A percentile compares a stretch with the other conserved stretches of the same genome.
phyloP scores from a whole-genome alignment of 805 yeast genomes.

The Kockiozyma suomiensis region DNA sequence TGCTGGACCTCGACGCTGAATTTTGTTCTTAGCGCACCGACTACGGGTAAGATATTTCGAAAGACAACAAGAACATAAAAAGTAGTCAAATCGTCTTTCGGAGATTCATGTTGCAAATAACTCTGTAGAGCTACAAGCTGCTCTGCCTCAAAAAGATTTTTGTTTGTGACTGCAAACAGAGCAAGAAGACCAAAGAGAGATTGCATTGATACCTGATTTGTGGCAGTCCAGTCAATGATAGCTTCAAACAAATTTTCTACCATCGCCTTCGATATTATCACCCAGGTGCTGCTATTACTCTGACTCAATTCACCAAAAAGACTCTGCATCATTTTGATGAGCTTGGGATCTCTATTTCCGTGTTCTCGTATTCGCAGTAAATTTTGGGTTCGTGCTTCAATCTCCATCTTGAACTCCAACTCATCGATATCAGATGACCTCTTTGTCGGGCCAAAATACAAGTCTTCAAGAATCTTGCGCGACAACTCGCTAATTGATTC shows the following conservation, averaged over 20 bases:
- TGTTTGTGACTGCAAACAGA: constrained; percentile 56
- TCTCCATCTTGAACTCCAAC: constrained; percentile 10
- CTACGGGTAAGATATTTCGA: constrained; percentile 51
- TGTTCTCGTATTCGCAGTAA: constrained; percentile 22
- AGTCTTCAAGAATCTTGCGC: constrained; percentile 21
- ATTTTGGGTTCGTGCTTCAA: constrained; percentile 7
- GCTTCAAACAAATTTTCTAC: constrained; percentile 46
- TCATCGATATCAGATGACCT: constrained; percentile 8
- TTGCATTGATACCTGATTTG: constrained; percentile 40
- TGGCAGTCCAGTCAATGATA: constrained; percentile 44
- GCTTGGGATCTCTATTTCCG: constrained; percentile 15
- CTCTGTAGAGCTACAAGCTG: constrained; percentile 69
- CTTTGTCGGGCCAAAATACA: constrained; percentile 13
- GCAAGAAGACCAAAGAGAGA: constrained; percentile 55
- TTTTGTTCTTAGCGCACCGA: constrained; percentile 51
- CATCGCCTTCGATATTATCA: constrained; percentile 31
- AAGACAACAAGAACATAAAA: constrained; percentile 59
- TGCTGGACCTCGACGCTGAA: constrained; percentile 55
- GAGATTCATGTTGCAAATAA: constrained; percentile 54
- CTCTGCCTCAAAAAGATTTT: constrained; percentile 61
- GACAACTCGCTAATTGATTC: constrained; percentile 19
- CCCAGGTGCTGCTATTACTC: neutral
- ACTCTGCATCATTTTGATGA: constrained; percentile 13
- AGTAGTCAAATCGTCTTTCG: constrained; percentile 48
- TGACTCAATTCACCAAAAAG: constrained; percentile 2